A percentile compares a stretch with the other conserved stretches of the same genome.
These are phyloP conservation scores for Aspergillus sp. DNA, from an alignment of 2,329 filamentous ascomycete species.

Conservation along the genomic window DNA sequence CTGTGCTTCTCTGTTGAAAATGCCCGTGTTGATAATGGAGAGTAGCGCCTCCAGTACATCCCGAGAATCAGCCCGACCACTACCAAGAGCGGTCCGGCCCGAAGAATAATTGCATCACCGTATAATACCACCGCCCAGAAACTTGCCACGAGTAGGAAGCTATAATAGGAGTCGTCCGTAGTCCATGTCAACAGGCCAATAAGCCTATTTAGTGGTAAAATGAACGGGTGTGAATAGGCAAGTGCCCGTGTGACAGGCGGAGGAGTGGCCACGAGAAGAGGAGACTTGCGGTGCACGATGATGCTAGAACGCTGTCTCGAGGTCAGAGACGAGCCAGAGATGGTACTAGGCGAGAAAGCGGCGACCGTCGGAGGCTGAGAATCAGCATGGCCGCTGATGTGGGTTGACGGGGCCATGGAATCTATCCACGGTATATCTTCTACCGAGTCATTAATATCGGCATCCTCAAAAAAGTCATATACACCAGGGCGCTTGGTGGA, in stretches of 20 bases:
- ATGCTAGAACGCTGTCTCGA: slow-evolving; percentile 84
- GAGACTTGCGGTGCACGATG: slow-evolving; percentile 94
- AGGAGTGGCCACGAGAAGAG: slow-evolving; percentile 86
- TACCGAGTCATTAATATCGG: slow-evolving; percentile 27
- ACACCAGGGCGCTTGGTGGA: neutral
- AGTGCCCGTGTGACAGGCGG: slow-evolving; percentile 91
- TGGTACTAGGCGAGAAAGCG: slow-evolving; percentile 81
- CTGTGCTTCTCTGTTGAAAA: slow-evolving; percentile 68
- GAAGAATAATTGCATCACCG: slow-evolving; percentile 77
- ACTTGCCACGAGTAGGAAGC: slow-evolving; percentile 78
- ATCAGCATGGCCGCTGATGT: slow-evolving; percentile 39
- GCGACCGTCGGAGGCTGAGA: slow-evolving; percentile 72
- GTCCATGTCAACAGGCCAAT: slow-evolving; percentile 91
- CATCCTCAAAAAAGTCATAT: neutral
- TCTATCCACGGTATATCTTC: slow-evolving; percentile 54
- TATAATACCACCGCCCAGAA: slow-evolving; percentile 90
- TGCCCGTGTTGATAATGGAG: slow-evolving; percentile 81
- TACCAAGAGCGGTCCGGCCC: slow-evolving; percentile 78
- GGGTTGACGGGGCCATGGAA: slow-evolving; percentile 51
- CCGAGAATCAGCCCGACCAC: slow-evolving; percentile 78
- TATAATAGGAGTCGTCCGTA: slow-evolving; percentile 91
- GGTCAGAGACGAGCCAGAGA: slow-evolving; percentile 66
- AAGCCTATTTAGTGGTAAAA: slow-evolving; percentile 82
- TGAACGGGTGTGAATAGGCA: slow-evolving; percentile 92
- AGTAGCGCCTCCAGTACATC: slow-evolving; percentile 91